Conservation (phyloP, 805 yeast species). For the Saturnispora serradocipensis region DNA sequence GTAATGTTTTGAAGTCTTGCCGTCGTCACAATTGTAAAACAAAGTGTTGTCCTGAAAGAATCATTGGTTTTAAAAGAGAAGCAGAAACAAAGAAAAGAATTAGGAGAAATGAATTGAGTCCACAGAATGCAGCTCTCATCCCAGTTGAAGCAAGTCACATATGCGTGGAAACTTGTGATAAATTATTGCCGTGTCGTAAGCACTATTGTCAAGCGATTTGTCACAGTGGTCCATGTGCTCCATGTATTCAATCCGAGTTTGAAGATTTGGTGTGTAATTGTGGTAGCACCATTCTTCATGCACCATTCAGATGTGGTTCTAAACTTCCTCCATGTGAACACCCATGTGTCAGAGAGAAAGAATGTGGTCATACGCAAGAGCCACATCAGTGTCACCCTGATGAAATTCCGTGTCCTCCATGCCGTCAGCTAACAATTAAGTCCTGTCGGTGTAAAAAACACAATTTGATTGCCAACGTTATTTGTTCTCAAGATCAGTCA, state of each 20-base stretch:
- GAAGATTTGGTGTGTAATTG: slow-evolving; percentile 75
- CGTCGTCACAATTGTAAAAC: slow-evolving; percentile 68
- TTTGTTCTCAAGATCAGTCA: slow-evolving; percentile 51
- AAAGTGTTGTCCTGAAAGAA: slow-evolving; percentile 64
- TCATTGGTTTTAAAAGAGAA: slow-evolving; percentile 46
- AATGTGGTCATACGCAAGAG: slow-evolving; percentile 67
- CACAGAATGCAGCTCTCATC: slow-evolving; percentile 39
- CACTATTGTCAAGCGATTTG: slow-evolving; percentile 66
- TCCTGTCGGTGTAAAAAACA: slow-evolving; percentile 26
- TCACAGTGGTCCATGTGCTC: slow-evolving; percentile 72
- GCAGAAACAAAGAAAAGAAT: slow-evolving; percentile 40
- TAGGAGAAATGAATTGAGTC: slow-evolving; percentile 34
- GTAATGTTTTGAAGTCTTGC: slow-evolving; percentile 68
- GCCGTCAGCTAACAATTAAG: slow-evolving; percentile 39
- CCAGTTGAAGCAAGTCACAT: slow-evolving; percentile 64
- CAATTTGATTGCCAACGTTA: slow-evolving; percentile 44
- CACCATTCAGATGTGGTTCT: slow-evolving; percentile 83
- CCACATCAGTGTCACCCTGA: slow-evolving; percentile 72
- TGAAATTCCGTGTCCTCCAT: slow-evolving; percentile 58
- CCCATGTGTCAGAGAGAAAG: slow-evolving; percentile 47
- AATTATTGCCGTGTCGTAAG: slow-evolving; percentile 49
- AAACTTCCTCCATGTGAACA: slow-evolving; percentile 52
- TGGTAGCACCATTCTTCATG: slow-evolving; percentile 66
- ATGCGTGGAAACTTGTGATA: slow-evolving; percentile 59
- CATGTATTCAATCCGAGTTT: slow-evolving; percentile 72